Evolutionary conservation across 192 early-diverging fungal genomes (phyloP).

Genomic region (Borealophlyctis nickersoniae): DNA sequence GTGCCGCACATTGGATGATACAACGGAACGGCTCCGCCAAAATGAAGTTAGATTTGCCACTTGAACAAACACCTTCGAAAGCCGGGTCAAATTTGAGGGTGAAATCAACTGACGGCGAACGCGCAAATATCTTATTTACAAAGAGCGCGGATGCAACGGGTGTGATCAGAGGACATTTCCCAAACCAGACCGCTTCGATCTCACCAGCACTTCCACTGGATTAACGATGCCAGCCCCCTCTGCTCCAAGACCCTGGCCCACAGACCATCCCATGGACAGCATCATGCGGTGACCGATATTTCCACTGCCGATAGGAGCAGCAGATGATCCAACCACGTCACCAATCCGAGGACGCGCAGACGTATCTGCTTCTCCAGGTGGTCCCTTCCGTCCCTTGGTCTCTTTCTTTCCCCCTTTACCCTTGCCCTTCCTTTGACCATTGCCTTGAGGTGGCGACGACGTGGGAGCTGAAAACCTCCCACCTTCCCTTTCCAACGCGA

Average conservation of each 20-base stretch:
- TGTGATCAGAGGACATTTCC: too few species aligned
- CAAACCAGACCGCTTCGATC: constrained; percentile 30
- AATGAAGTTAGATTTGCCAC: too few species aligned
- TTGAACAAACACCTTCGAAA: too few species aligned
- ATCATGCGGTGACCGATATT: constrained; percentile 73
- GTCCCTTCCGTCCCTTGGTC: constrained; percentile 4
- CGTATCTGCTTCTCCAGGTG: constrained; percentile 28
- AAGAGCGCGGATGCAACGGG: too few species aligned
- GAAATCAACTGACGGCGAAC: too few species aligned
- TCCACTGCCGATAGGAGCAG: constrained; percentile 48
- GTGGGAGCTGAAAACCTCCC: constrained; percentile 24
- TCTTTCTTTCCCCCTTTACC: background rate
- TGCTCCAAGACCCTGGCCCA: constrained; percentile 30
- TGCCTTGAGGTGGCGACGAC: background rate
- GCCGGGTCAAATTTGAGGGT: too few species aligned
- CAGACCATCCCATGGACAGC: constrained; percentile 60
- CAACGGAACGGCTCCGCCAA: too few species aligned
- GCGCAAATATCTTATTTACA: too few species aligned
- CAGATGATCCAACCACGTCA: constrained; percentile 54
- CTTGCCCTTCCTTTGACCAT: background rate
- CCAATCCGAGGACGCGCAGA: constrained; percentile 35
- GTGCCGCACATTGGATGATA: too few species aligned
- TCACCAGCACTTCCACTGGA: constrained; percentile 31
- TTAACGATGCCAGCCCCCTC: constrained; percentile 23
- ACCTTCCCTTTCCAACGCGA: constrained; percentile 12